Conservation (phyloP, 495 filamentous ascomycete species). For the Aspergillus bertholletiae region DNA sequence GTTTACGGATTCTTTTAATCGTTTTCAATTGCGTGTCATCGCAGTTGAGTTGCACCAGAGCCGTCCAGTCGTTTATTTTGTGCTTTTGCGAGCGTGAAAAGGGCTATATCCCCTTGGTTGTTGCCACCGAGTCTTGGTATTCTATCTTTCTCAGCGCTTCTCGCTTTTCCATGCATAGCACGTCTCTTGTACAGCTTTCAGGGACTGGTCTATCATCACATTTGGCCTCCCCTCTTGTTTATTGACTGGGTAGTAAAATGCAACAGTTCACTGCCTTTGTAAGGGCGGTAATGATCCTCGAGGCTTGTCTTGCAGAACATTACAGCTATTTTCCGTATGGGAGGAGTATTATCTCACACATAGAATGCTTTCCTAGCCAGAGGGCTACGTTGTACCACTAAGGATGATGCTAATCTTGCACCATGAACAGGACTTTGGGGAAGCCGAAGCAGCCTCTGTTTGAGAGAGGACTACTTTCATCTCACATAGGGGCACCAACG, state of each 20-base stretch:
- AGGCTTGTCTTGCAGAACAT: not conserved
- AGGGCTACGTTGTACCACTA: too few species aligned
- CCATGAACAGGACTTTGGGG: too few species aligned
- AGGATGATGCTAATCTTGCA: too few species aligned
- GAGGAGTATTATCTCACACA: too few species aligned
- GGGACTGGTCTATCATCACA: not conserved
- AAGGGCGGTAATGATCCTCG: not conserved
- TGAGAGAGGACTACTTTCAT: too few species aligned
- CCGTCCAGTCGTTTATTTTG: constrained; percentile 13
- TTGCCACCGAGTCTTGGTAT: constrained; percentile 15
- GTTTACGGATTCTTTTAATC: constrained; percentile 11
- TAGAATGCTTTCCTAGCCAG: too few species aligned
- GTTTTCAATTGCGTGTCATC: not conserved
- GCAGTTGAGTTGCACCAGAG: constrained; percentile 12
- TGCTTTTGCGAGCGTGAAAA: constrained; percentile 22
- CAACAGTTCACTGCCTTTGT: constrained; percentile 1
- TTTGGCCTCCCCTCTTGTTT: not conserved
- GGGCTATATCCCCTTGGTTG: constrained; percentile 15
- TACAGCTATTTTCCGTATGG: not conserved
- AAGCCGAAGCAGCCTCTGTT: too few species aligned
- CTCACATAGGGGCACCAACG: too few species aligned
- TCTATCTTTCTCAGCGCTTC: constrained; percentile 11
- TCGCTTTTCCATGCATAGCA: constrained; percentile 8
- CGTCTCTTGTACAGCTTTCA: constrained; percentile 8
- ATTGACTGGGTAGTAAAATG: constrained; percentile 9